Evolutionary conservation across 352 stramenopile species (phyloP).

Genomic region (Globisporangium megalacanthum): DNA sequence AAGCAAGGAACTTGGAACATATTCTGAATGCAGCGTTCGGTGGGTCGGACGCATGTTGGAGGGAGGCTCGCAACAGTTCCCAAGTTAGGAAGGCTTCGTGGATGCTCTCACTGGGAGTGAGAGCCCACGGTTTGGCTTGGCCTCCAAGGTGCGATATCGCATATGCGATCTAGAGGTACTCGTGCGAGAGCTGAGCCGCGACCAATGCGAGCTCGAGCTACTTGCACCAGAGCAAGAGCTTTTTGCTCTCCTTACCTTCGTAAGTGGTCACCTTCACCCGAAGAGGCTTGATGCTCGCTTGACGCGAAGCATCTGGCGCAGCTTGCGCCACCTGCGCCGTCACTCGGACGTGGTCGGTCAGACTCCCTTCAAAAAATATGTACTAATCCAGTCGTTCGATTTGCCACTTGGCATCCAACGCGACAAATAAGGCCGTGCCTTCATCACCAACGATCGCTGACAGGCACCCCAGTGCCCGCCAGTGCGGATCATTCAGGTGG

Average conservation of each 20-base stretch:
- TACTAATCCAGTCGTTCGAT: background rate
- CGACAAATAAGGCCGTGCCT: too few relatives aligned
- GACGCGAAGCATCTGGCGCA: background rate
- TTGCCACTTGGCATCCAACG: too few relatives aligned
- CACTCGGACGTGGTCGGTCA: background rate
- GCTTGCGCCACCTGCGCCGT: background rate
- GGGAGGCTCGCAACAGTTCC: too few relatives aligned
- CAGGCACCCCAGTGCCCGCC: too few relatives aligned
- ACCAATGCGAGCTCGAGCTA: background rate
- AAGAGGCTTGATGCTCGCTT: background rate
- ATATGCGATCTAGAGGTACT: background rate
- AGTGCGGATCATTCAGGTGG: too few relatives aligned
- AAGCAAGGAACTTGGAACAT: background rate
- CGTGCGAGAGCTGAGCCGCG: background rate
- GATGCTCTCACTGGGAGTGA: background rate
- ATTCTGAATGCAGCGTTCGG: background rate
- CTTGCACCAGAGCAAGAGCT: background rate
- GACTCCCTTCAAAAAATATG: background rate
- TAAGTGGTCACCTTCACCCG: background rate
- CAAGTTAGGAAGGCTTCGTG: background rate
- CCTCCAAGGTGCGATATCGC: too few relatives aligned
- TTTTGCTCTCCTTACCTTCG: background rate
- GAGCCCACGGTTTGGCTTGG: too few relatives aligned
- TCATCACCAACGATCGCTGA: too few relatives aligned
- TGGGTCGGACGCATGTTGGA: background rate